phyloP scores from a whole-genome alignment of 257 asterid species.

The Nicotiana benthamiana region DNA sequence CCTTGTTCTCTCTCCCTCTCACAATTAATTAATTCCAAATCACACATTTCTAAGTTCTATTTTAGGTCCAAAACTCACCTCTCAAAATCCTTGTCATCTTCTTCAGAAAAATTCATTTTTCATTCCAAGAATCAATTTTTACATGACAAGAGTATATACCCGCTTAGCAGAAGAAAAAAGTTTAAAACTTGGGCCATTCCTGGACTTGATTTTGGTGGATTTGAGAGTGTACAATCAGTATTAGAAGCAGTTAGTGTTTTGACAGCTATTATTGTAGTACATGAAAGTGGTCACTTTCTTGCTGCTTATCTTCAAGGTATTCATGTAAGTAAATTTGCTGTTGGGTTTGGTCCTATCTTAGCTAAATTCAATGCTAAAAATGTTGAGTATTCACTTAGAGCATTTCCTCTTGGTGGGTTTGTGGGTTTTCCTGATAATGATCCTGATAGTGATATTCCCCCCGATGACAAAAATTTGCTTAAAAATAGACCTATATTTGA shows the following conservation, averaged over 20 bases:
- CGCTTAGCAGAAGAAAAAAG: constrained; percentile 26
- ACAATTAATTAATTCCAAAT: constrained; percentile 35
- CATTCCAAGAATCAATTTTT: constrained; percentile 34
- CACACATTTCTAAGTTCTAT: constrained; percentile 36
- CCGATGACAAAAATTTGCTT: constrained; percentile 70
- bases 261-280: constrained; percentile 81
- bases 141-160: constrained; percentile 10
- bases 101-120: constrained; percentile 23
- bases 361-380: constrained; percentile 76
- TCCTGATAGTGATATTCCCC: constrained; percentile 89
- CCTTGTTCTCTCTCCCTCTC: constrained; percentile 35
- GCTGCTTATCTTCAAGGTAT: constrained; percentile 95
- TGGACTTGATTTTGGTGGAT: constrained; percentile 58
- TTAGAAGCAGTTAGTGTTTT: constrained; percentile 71
- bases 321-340: constrained; percentile 93
- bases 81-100: constrained; percentile 21
- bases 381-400: constrained; percentile 89
- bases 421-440: constrained; percentile 98
- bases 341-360: constrained; percentile 93
- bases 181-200: constrained; percentile 41
- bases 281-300: constrained; percentile 86
- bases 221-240: constrained; percentile 72
- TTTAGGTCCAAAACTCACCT: constrained; percentile 25
- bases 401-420: constrained; percentile 95
- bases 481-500: constrained; percentile 83